phyloP scores from a whole-genome alignment of 169 alveolate species.

The Blepharisma undulans region DNA sequence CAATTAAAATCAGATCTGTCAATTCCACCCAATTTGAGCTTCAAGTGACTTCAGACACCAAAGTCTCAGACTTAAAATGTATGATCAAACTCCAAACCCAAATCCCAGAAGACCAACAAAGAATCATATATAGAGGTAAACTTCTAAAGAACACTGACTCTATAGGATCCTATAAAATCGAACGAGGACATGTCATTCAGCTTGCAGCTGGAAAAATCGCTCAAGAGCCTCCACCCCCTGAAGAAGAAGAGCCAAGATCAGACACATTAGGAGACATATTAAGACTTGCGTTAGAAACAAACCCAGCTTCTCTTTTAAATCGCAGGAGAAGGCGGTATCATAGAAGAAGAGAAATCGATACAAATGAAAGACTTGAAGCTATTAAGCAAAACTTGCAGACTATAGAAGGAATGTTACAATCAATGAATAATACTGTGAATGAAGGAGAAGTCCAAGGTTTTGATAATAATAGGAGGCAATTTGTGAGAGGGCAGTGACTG shows the following conservation, averaged over 20 bases:
- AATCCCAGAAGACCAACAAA: constrained; percentile 68
- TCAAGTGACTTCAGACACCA: neutral
- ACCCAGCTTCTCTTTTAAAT: constrained; percentile 2
- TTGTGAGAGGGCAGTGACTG: constrained; percentile 83
- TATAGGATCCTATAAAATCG: constrained; percentile 58
- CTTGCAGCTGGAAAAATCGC: constrained; percentile 52
- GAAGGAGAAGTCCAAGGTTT: constrained; percentile 36
- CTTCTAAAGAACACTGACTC: constrained; percentile 64
- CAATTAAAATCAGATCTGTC: constrained; percentile 15
- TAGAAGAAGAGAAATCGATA: constrained; percentile 31
- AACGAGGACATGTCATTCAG: constrained; percentile 72
- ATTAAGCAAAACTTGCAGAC: constrained; percentile 54
- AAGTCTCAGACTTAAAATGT: neutral
- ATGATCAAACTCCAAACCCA: constrained; percentile 40
- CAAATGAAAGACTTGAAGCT: constrained; percentile 46
- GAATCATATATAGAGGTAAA: constrained; percentile 79
- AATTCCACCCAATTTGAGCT: constrained; percentile 19
- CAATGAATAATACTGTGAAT: constrained; percentile 40
- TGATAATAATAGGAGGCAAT: constrained; percentile 65
- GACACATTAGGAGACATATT: constrained; percentile 24
- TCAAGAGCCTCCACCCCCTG: constrained; percentile 3
- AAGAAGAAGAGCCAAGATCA: neutral
- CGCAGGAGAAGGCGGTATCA: constrained; percentile 44
- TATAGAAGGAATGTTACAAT: constrained; percentile 44
- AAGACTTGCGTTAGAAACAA: constrained; percentile 1